phyloP scores from a whole-genome alignment of 768 basidiomycete species.

The Hysterangium stoloniferum region DNA sequence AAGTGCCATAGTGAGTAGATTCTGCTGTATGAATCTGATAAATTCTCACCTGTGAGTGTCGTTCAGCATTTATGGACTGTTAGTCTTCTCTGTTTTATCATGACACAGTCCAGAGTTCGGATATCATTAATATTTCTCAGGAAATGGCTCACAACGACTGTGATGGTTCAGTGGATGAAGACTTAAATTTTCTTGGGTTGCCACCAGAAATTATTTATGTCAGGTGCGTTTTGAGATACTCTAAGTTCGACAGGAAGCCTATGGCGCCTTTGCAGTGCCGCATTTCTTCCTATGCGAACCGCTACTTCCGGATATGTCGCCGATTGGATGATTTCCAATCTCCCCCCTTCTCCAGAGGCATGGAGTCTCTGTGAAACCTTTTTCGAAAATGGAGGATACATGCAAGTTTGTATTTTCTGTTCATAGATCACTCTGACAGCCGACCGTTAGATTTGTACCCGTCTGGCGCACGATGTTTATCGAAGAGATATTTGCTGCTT shows the following conservation, averaged over 20 bases:
- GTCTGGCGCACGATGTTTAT: constrained; percentile 1
- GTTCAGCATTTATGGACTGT: too few relatives aligned
- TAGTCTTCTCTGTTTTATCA: too few relatives aligned
- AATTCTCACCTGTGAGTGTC: too few relatives aligned
- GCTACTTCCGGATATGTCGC: background rate
- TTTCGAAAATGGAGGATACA: constrained; percentile 8
- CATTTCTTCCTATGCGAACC: constrained; percentile 4
- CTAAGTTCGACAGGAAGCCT: background rate
- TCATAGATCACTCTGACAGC: background rate
- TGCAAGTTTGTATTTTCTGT: background rate
- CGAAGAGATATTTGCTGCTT: constrained; percentile 8
- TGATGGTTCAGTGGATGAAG: background rate
- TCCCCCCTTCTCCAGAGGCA: constrained; percentile 6
- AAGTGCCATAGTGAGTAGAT: background rate
- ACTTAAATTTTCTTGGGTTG: background rate
- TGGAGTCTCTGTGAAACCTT: constrained; percentile 9
- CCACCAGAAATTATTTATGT: constrained; percentile 6
- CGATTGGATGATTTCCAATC: constrained; percentile 4
- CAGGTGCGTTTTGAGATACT: background rate
- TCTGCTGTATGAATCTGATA: background rate
- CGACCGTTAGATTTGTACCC: constrained; percentile 1
- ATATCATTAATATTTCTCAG: background rate
- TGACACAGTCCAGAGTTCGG: background rate
- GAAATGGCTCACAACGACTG: background rate
- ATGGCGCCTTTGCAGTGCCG: background rate